These are phyloP conservation scores for Massarina eburnea DNA, from an alignment of 2,329 filamentous ascomycete species.

Conservation along the genomic window DNA sequence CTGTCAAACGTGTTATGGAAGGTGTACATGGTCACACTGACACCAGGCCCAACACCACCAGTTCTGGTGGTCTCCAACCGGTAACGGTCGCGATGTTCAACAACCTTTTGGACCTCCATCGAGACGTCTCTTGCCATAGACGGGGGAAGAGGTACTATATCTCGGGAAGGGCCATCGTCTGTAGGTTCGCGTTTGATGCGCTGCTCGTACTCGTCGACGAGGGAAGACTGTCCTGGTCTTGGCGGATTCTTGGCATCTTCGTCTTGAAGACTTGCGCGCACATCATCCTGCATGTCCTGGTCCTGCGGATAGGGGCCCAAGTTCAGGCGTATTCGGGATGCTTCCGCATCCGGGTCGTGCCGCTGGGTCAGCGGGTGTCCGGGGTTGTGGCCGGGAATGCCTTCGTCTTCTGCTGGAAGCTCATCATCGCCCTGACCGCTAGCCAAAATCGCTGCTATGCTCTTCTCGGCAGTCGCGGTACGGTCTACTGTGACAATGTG, in stretches of 20 bases:
- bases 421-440: conserved; percentile 57
- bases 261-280: conserved; percentile 83
- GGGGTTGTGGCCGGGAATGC: conserved; percentile 67
- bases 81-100: conserved; percentile 90
- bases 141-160: conserved; percentile 82
- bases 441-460: conserved; percentile 61
- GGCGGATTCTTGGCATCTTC: conserved; percentile 80
- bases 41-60: conserved; percentile 76
- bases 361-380: conserved; percentile 63
- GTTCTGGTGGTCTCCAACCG: conserved; percentile 76
- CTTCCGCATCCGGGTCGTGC: conserved; percentile 60
- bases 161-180: conserved; percentile 75
- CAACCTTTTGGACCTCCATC: conserved; percentile 91
- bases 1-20: conserved; percentile 95
- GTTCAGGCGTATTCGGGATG: conserved; percentile 58
- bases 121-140: conserved; percentile 87
- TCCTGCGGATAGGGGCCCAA: conserved; percentile 86
- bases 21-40: conserved; percentile 96
- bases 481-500: conserved; percentile 63
- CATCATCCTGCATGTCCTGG: conserved; percentile 75
- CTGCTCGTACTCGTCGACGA: conserved; percentile 85
- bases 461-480: conserved; percentile 56
- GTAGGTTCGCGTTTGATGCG: conserved; percentile 88
- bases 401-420: conserved; percentile 66
- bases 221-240: conserved; percentile 66